These are phyloP conservation scores for Aspergillus pseudotamarii DNA, from an alignment of 2,329 filamentous ascomycete species.

Conservation along the genomic window DNA sequence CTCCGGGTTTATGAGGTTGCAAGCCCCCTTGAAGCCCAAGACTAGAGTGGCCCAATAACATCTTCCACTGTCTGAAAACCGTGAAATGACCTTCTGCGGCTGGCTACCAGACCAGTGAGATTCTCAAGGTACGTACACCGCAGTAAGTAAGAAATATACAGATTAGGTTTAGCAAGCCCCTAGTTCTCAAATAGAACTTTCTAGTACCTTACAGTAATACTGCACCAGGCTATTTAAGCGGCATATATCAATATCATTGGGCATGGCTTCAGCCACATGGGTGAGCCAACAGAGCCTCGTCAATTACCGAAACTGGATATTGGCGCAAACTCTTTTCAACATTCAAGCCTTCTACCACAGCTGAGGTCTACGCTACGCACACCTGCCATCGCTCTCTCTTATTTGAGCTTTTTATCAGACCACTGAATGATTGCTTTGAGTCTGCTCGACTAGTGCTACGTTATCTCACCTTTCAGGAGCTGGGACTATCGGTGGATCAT, in stretches of 20 bases:
- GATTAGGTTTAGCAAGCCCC: not conserved
- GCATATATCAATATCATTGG: not conserved
- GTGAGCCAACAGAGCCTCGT: not conserved
- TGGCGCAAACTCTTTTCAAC: not conserved
- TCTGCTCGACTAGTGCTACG: constrained; percentile 2
- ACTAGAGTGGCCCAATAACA: no score
- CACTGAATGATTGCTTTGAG: not conserved
- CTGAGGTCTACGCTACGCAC: no score
- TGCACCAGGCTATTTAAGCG: not conserved
- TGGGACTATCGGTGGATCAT: not conserved
- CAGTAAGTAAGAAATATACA: not conserved
- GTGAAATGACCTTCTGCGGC: not conserved
- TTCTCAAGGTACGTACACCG: no score
- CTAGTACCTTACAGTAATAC: no score
- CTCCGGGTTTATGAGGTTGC: not conserved
- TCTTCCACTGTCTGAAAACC: not conserved
- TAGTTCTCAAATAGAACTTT: not conserved
- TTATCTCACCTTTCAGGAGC: not conserved
- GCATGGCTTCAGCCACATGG: not conserved
- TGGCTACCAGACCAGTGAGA: no score
- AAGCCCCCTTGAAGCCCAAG: not conserved
- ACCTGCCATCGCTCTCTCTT: not conserved
- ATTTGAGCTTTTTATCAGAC: not conserved
- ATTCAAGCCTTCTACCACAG: not conserved
- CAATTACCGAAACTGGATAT: not conserved